Base-by-base conservation (phyloP, 1,139 yeast species). In the Lodderomyces margitis region DNA sequence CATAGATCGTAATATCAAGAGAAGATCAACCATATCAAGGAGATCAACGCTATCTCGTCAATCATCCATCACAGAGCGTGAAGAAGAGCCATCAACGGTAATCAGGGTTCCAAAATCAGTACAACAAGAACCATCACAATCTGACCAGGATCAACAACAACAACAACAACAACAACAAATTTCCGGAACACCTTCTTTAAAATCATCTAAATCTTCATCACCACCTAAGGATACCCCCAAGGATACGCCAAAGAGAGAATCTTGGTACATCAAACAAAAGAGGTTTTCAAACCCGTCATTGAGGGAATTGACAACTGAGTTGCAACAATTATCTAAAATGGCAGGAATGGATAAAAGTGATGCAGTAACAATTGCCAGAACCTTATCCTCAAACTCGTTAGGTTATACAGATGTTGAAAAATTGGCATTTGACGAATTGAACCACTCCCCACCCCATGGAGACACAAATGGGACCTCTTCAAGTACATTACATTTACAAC, bases 331-430 rank as follows among this genome's bases (percentile, higher is more conserved):
- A 35, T 78, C 88, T 0, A 80, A 78, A 49, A 65, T 79, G 57
- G 91, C 91, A 0, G 92, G 94, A 0, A 66, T 85, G 63, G 83
- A 81, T 41, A 80, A 86, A 11, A 74, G 79, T 20, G 91, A 85
- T 61, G 88, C 92, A 0, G 81, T 82, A 2, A 80, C 91, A 0
- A 64, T 85, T 39, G 92, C 92, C 0, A 68, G 91, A 54, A 80
- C 89, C 0, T 67, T 85, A 43, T 79, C 85, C 1, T 73, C 83
- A 1, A 70, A 79, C 1, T 74, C 85, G 0, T 62, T 80, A 33
- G 83, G 84, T 2, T 74, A 76, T 43, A 75, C 81, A 2, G 76
- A 73, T 40, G 72, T 74, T 4, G 82, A 77, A 53, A 67, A 59
- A 47, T 60, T 66, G 39, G 80, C 78, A 11, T 64, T 72, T 47